Percentiles rank a stretch among this genome's conserved stretches.
These are phyloP conservation scores for Fusarium sp. DNA, from an alignment of 2,329 filamentous ascomycete genomes.

Conservation along the genomic window DNA sequence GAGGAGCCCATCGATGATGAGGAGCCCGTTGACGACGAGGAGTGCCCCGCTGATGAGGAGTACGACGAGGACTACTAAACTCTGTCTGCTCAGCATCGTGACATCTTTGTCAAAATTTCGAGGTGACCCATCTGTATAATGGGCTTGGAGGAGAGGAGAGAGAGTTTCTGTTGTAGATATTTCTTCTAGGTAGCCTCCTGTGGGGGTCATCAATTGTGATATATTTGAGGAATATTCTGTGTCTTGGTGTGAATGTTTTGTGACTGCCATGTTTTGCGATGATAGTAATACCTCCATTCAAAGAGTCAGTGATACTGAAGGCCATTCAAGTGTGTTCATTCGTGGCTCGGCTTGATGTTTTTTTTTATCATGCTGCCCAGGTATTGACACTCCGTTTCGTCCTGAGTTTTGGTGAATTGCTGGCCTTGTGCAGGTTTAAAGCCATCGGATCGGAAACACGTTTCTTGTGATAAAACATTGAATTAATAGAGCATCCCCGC, in stretches of 20 bases:
- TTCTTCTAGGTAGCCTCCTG: conserved; percentile 44
- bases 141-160: not conserved
- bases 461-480: not conserved
- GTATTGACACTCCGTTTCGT: not conserved
- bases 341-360: not conserved
- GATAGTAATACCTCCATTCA: not conserved
- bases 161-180: conserved; percentile 43
- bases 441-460: too few species aligned
- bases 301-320: not conserved
- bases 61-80: conserved; percentile 9
- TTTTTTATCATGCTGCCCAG: not conserved
- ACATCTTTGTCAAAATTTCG: conserved; percentile 15
- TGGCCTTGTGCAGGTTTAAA: too few species aligned
- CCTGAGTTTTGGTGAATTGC: too few species aligned
- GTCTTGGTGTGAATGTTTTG: not conserved
- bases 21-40: conserved; percentile 12
- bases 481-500: not conserved
- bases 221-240: conserved; percentile 39
- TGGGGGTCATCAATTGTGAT: conserved; percentile 44
- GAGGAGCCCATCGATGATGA: conserved; percentile 14
- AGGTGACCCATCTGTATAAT: not conserved
- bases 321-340: not conserved
- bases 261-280: not conserved
- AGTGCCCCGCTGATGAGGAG: conserved; percentile 21
- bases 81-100: conserved; percentile 7